A percentile compares a stretch with the other conserved stretches of the same genome.
These are phyloP conservation scores for Groenewaldozyma salmanticensis DNA, from an alignment of 805 yeast genomes.

Conservation along the genomic window DNA sequence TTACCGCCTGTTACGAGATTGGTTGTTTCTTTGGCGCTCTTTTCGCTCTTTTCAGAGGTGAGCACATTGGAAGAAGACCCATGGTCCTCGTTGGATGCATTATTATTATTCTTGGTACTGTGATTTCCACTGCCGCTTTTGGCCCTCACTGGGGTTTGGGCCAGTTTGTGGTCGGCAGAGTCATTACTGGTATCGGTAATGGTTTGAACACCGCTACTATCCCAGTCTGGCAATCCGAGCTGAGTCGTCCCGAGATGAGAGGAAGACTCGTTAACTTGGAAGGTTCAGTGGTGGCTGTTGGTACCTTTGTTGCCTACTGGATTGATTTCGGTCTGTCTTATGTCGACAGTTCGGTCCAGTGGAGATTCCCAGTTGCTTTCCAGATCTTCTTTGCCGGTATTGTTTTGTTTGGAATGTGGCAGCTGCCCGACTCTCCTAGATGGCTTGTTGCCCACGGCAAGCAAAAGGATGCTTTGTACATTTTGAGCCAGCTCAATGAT, in stretches of 20 bases:
- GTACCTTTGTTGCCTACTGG: conserved; percentile 64
- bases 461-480: conserved; percentile 36
- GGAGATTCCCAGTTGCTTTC: conserved; percentile 75
- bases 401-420: conserved; percentile 49
- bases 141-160: conserved; percentile 35
- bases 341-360: conserved; percentile 37
- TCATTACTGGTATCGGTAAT: conserved; percentile 64
- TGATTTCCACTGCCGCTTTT: conserved; percentile 42
- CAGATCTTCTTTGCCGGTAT: conserved; percentile 45
- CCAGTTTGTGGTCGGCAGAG: conserved; percentile 67
- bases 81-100: conserved; percentile 46
- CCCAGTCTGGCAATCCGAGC: conserved; percentile 80
- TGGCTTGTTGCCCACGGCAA: conserved; percentile 63
- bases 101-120: conserved; percentile 52
- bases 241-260: conserved; percentile 55
- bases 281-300: conserved; percentile 63
- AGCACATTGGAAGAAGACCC: conserved; percentile 55
- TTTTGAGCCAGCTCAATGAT: conserved; percentile 38
- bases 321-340: conserved; percentile 53
- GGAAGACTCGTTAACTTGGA: conserved; percentile 61
- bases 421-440: conserved; percentile 81
- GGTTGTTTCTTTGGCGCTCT: conserved; percentile 73
- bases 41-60: conserved; percentile 53
- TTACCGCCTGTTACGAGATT: conserved; percentile 43
- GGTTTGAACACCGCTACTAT: conserved; percentile 72